These are phyloP conservation scores for Boletus sp. DNA, from an alignment of 768 basidiomycete genomes.

Conservation along the genomic window DNA sequence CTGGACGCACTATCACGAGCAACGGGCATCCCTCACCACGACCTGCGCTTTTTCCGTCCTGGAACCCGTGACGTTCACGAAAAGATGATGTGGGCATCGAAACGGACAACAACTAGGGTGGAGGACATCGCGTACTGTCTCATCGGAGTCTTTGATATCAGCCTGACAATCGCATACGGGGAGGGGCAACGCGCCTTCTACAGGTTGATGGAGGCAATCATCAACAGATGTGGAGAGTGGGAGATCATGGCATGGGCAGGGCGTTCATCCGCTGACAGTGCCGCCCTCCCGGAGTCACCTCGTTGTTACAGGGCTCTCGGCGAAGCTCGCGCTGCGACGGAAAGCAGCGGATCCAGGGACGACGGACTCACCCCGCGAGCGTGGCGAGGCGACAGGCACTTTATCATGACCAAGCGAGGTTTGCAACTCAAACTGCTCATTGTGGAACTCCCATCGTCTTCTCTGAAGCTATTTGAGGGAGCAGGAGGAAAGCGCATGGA, in stretches of 20 bases:
- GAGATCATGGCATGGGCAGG: slow-evolving; percentile 35
- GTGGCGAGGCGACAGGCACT: slow-evolving; percentile 29
- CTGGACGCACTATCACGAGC: slow-evolving; percentile 23
- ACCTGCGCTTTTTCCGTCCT: slow-evolving; percentile 24
- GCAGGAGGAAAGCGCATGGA: slow-evolving; percentile 6
- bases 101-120: slow-evolving; percentile 30
- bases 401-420: slow-evolving; percentile 34
- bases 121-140: slow-evolving; percentile 34
- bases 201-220: slow-evolving; percentile 30
- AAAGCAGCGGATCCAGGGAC: not conserved
- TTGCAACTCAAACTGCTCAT: slow-evolving; percentile 27
- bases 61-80: slow-evolving; percentile 24
- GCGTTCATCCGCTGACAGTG: slow-evolving; percentile 24
- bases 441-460: slow-evolving; percentile 19
- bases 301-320: slow-evolving; percentile 27
- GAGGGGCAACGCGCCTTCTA: slow-evolving; percentile 32
- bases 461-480: slow-evolving; percentile 18
- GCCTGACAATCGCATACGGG: slow-evolving; percentile 33
- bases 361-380: not conserved
- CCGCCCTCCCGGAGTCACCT: slow-evolving; percentile 32
- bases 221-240: slow-evolving; percentile 30
- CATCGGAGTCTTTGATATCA: slow-evolving; percentile 34
- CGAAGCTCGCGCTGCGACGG: not conserved
- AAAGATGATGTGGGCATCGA: slow-evolving; percentile 36
- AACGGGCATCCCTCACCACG: slow-evolving; percentile 27